These are phyloP conservation scores for Globisporangium radiosum DNA, from an alignment of 352 stramenopile species.

Conservation along the genomic window DNA sequence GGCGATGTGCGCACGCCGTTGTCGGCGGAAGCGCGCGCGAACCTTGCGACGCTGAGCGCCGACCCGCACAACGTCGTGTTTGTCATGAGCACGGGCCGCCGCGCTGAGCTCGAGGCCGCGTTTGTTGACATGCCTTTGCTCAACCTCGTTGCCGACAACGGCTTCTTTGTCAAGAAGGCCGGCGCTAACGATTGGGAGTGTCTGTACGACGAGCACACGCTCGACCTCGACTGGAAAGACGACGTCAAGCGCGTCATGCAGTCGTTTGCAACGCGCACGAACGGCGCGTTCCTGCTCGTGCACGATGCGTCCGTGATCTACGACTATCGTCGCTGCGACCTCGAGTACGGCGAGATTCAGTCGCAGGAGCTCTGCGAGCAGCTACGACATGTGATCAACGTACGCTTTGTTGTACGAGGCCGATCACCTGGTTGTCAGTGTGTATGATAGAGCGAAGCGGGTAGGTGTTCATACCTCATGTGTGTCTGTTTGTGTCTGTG, in stretches of 20 bases:
- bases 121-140: conserved; percentile 42
- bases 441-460: too few species aligned
- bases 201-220: conserved; percentile 33
- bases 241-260: conserved; percentile 95
- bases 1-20: conserved; percentile 65
- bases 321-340: conserved; percentile 97
- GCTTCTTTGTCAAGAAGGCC: conserved; percentile 53
- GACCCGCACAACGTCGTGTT: conserved; percentile 70
- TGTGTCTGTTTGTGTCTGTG: too few species aligned
- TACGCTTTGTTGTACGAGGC: too few species aligned
- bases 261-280: conserved; percentile 94
- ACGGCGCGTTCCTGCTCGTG: conserved; percentile 96
- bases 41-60: conserved; percentile 42
- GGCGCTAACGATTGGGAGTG: conserved; percentile 42
- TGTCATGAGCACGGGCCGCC: conserved; percentile 52
- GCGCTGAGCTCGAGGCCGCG: conserved; percentile 46
- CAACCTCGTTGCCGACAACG: conserved; percentile 64
- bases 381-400: conserved; percentile 88
- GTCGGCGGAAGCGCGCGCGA: conserved; percentile 43
- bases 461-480: too few species aligned
- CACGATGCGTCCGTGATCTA: conserved; percentile 97
- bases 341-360: conserved; percentile 98
- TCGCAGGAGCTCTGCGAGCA: conserved; percentile 89
- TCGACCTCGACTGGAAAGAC: conserved; percentile 90
- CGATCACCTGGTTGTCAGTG: too few species aligned